Conservation (phyloP, 495 filamentous ascomycete species). For the Penicillium crystallinum region DNA sequence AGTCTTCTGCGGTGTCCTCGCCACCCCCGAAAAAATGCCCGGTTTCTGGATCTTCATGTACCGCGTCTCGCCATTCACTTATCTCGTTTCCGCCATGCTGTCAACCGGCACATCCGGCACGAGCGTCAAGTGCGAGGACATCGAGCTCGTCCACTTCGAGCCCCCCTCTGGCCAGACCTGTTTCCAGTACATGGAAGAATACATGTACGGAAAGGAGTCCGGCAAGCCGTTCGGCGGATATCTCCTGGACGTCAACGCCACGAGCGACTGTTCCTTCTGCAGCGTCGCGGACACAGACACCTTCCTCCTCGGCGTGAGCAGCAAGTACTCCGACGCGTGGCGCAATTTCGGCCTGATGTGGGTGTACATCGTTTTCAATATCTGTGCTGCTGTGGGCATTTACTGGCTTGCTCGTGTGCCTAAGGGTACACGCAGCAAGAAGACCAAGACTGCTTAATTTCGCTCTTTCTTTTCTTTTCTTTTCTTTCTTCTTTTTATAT, state of each 20-base stretch:
- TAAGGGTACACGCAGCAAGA: conserved; percentile 48
- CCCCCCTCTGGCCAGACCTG: conserved; percentile 51
- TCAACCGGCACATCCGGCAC: conserved; percentile 57
- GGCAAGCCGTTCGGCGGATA: conserved; percentile 47
- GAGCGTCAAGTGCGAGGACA: conserved; percentile 47
- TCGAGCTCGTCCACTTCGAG: conserved; percentile 53
- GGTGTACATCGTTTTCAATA: conserved; percentile 69
- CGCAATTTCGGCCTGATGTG: conserved; percentile 65
- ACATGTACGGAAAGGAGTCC: conserved; percentile 26
- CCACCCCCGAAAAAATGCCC: conserved; percentile 54
- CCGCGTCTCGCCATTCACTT: conserved; percentile 68
- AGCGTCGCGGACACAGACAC: conserved; percentile 53
- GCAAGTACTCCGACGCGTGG: conserved; percentile 59
- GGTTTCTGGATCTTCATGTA: conserved; percentile 86
- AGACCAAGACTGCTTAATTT: conserved; percentile 7
- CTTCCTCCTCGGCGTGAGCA: conserved; percentile 49
- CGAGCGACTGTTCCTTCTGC: conserved; percentile 59
- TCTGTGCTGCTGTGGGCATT: conserved; percentile 59
- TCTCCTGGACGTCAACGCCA: conserved; percentile 47
- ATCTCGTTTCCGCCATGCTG: conserved; percentile 61
- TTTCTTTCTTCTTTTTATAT: too few species aligned
- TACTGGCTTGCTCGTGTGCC: conserved; percentile 80
- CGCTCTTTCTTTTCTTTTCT: neutral
- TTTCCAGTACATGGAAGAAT: conserved; percentile 48
- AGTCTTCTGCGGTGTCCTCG: conserved; percentile 64